Base-by-base conservation (phyloP, 768 basidiomycete genomes). In the Lactifluus echinatus region DNA sequence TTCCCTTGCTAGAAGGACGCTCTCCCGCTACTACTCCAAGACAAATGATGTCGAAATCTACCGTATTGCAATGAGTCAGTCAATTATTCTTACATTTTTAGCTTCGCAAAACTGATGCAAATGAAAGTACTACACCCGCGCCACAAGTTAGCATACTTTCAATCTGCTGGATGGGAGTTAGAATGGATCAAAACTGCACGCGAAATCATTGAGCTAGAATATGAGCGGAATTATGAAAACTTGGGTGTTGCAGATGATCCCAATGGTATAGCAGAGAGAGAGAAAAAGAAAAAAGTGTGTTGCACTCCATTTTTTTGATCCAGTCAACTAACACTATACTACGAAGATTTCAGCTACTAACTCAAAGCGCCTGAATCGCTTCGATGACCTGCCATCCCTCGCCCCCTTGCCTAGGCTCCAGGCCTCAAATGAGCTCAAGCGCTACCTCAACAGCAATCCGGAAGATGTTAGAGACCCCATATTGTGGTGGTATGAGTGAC, bases 41-140 rank as follows among this genome's bases (percentile, higher is more conserved):
- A 56, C 55, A 6, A 47, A 56, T 15, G 10, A n/a, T 4, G 49
- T 37, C 1, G 14, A 24, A 2, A 37, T 56, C 1, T 56, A 56
- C 17, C 6, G 39, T 8, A 56, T 56, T 17, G 29, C 55, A 3
- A 56, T 56, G 55, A 19, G 55, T 56, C 50, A 1, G 19, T 12
- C 34, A 21, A 45, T 28, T 2, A 28, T 10, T 12, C 2, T 10
- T 31, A 31, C n/a, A 45, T 14, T 15, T 15, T 7, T 15, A 12
- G 24, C 21, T 10, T 23, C 4, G 8, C 4, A 19, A 23, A 43
- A 43, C 24, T 28, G 4, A 15, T 15, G 26, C 26, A 2, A 5
- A 5, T 28, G 23, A n/a, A 11, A 45, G 44, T 45, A 14, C 17
- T 45, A 26, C 44, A 45, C 14, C 44, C 44, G 14, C 12, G 26